Percentiles rank a stretch among this genome's conserved stretches.
These are phyloP conservation scores for Ophiostoma sp. DNA, from an alignment of 2,329 filamentous ascomycete genomes.

Conservation along the genomic window DNA sequence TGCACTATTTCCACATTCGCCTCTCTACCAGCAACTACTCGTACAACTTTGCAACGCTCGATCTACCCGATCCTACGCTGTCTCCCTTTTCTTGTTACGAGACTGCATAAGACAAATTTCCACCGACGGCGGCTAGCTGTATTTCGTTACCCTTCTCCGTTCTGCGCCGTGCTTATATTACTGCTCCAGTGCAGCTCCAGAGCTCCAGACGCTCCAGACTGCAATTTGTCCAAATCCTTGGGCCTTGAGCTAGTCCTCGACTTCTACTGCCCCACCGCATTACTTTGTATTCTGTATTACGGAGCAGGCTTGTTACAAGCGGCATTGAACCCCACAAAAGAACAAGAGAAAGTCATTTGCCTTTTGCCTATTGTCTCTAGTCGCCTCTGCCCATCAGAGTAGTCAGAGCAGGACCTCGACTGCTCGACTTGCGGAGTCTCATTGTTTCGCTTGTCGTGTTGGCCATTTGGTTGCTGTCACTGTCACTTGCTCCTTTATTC, in stretches of 20 bases:
- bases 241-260: neutral
- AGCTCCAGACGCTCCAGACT: neutral
- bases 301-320: conserved; percentile 6
- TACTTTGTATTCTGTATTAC: neutral
- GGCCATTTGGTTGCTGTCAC: neutral
- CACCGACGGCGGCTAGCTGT: neutral
- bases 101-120: neutral
- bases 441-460: neutral
- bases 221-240: neutral
- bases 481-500: neutral
- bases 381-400: neutral
- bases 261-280: neutral
- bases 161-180: neutral
- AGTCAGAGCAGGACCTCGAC: neutral
- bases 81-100: no score
- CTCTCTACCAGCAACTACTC: neutral
- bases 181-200: neutral
- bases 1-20: neutral
- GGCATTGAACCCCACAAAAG: conserved; percentile 6
- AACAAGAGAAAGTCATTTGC: neutral
- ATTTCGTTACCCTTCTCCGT: neutral
- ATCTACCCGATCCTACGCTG: neutral
- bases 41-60: neutral
- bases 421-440: neutral
- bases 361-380: no score